Evolutionary conservation across 305 asterid species (phyloP).

Genomic region (Solanum hybrid): DNA sequence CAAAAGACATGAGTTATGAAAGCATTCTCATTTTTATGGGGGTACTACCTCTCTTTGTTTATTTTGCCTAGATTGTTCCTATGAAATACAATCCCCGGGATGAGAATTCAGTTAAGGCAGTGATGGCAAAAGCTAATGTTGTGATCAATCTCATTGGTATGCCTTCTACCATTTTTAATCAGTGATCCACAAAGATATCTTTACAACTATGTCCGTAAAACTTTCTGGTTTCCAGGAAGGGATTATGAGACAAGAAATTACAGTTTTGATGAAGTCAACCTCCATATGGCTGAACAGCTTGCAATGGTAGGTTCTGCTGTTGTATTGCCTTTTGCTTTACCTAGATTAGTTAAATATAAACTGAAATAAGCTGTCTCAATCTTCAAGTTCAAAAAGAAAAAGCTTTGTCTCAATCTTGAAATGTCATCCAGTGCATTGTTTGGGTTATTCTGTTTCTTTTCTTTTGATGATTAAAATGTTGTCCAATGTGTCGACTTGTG

Average conservation of each 20-base stretch:
- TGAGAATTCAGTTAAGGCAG: slow-evolving; percentile 82
- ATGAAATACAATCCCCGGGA: slow-evolving; percentile 92
- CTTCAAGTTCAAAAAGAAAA: neutral
- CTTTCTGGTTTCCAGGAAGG: slow-evolving; percentile 50
- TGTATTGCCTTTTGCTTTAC: neutral
- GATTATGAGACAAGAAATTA: slow-evolving; percentile 92
- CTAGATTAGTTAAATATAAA: neutral
- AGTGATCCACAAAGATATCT: neutral
- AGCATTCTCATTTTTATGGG: neutral
- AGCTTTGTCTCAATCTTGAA: neutral
- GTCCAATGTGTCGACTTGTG: neutral
- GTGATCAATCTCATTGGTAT: slow-evolving; percentile 91
- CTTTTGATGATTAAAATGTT: neutral
- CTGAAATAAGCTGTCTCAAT: neutral
- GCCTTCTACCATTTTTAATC: slow-evolving; percentile 4
- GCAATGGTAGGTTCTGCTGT: slow-evolving; percentile 46
- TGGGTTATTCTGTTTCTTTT: neutral
- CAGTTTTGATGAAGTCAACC: slow-evolving; percentile 90
- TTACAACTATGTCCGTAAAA: neutral
- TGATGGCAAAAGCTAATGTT: slow-evolving; percentile 97
- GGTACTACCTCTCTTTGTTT: slow-evolving; percentile 7
- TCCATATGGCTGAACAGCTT: slow-evolving; percentile 74
- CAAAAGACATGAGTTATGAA: neutral
- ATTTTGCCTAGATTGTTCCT: slow-evolving; percentile 74
- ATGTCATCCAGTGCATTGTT: neutral